Evolutionary conservation across 2,329 filamentous ascomycete species (phyloP), one percentile per base, ranked within the genome.

Genomic region (Xylaria sp.): DNA sequence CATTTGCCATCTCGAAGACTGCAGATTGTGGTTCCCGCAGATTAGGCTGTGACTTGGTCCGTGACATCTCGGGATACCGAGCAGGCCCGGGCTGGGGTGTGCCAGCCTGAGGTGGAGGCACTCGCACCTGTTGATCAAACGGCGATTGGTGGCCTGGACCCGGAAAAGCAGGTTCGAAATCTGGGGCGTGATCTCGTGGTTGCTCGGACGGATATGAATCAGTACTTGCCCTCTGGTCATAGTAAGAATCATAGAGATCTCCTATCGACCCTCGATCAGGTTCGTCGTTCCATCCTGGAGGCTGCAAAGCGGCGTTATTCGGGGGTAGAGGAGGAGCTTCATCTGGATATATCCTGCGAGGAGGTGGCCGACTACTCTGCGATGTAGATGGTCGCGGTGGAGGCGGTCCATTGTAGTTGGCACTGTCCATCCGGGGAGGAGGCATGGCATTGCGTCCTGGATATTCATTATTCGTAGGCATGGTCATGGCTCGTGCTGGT

Each of bases 1-100:
- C 90, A 32, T 83, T 86, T 1, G 88, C 89, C 86, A 94, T 91
- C 75, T 94, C 92, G 73, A 94, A 94, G 1, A 92, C 86, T 9
- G 91, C 92, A 2, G 88, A 84, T 74, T 92, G 89, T 3, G 87
- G 85, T 72, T 89, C 85, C 44, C 88, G 84, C 67, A 92, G 80
- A 76, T 92, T 87, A 37, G 90, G 90, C 76, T 92, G 90, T 12
- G 90, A 92, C 72, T 90, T 90, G 18, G 89, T 88, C 69, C 87
- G 86, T 68, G 84, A 87, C 60, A 90, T 78, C 73, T 88, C 85
- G 25, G 85, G 86, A 46, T 81, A 84, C 76, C 82, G 85, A 73
- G 80, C 87, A 64, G 81, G 86, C 69, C 82, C 86, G 65, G 78
- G 84, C 65, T 87, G 85, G n/a, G 83, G 79, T 70, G 74, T 74